phyloP scores from a whole-genome alignment of 192 early-diverging fungal genomes.

The Gonapodya sp. region DNA sequence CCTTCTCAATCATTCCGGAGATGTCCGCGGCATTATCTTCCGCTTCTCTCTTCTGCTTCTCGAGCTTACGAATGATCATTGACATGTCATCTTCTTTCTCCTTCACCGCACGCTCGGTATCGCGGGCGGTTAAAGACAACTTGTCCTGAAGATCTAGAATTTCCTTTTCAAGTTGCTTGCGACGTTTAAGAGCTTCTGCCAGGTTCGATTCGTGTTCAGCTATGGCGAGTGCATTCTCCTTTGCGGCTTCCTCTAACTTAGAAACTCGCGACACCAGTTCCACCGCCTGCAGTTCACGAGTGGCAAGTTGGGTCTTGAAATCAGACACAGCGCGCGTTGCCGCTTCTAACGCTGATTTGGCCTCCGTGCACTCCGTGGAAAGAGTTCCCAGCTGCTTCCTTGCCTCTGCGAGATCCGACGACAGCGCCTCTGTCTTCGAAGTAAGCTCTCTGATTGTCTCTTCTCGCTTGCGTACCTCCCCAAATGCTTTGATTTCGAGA shows the following conservation, averaged over 20 bases:
- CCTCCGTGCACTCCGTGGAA: neutral
- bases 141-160: neutral
- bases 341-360: neutral
- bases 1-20: neutral
- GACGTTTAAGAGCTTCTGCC: neutral
- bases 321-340: neutral
- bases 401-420: neutral
- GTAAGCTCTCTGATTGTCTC: neutral
- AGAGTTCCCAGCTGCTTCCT: neutral
- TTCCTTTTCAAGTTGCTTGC: neutral
- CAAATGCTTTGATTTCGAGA: neutral
- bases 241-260: neutral
- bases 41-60: neutral
- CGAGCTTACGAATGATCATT: neutral
- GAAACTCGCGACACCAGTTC: neutral
- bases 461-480: neutral
- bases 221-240: neutral
- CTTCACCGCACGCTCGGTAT: neutral
- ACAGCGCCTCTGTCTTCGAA: neutral
- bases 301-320: neutral
- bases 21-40: neutral
- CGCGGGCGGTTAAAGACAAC: neutral
- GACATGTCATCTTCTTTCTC: neutral
- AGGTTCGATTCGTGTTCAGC: neutral
- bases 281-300: neutral